phyloP scores from a whole-genome alignment of 2,329 filamentous ascomycete species.

The Malbranchea zuffiana region DNA sequence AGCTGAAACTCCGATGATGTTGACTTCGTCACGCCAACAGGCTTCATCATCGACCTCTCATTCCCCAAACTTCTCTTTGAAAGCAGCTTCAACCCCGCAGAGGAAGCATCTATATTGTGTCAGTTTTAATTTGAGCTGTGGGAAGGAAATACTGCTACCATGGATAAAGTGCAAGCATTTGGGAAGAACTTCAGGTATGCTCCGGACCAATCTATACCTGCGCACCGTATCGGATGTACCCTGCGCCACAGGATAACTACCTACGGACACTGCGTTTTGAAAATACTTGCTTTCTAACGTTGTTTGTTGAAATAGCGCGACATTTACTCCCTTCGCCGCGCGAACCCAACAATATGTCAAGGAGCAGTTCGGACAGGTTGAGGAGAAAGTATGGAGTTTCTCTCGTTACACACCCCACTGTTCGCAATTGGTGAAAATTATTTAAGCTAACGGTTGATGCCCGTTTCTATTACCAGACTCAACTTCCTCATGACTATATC shows the following conservation, averaged over 20 bases:
- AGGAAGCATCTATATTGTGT: too few relatives aligned
- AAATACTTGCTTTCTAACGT: too few relatives aligned
- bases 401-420: background rate
- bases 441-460: constrained; percentile 5
- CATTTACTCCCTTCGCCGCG: constrained; percentile 83
- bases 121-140: too few relatives aligned
- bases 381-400: constrained; percentile 62
- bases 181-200: constrained; percentile 58
- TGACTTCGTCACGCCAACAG: too few relatives aligned
- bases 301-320: constrained; percentile 48
- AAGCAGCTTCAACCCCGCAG: too few relatives aligned
- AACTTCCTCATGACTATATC: constrained; percentile 93
- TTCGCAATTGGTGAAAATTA: background rate
- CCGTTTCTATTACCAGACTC: constrained; percentile 52
- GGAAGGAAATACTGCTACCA: constrained; percentile 26
- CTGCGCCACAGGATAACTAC: too few relatives aligned
- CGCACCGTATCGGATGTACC: too few relatives aligned
- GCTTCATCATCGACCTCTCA: too few relatives aligned
- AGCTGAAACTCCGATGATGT: too few relatives aligned
- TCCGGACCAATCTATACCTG: too few relatives aligned
- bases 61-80: too few relatives aligned
- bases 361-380: constrained; percentile 88
- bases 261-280: too few relatives aligned
- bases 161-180: constrained; percentile 61
- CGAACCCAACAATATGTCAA: constrained; percentile 96